Evolutionary conservation across 1,284 basidiomycete genomes (phyloP), one percentile per base, ranked within the genome.

Genomic region (Cutaneotrichosporon arboriforme): DNA sequence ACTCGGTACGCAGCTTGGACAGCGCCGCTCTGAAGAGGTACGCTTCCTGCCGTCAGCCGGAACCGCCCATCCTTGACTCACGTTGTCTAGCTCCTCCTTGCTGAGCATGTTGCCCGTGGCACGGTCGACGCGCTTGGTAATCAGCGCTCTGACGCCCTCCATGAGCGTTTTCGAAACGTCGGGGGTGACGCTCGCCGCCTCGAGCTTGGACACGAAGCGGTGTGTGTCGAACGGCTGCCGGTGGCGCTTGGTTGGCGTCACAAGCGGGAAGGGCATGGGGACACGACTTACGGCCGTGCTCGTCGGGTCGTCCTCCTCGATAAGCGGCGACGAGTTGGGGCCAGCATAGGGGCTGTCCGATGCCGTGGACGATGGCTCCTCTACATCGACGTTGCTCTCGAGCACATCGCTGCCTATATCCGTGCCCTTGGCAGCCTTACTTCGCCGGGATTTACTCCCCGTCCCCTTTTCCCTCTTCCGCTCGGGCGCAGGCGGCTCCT

Each of bases 21-120:
- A 97, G 74, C 0, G 96, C 96, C 8, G 96, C 94, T 49, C 85
- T 84, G 75, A 97, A 97, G 26, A 98, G 79, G 70, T 98, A 98
- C 10, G 91, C 90, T 83, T 94, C 87, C 90, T 94, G 62, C 17
- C 37, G 34, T 54, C 26, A 48, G 45, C 23, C 10, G 8, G 2
- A 26, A n/a, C 17, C 35, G 4, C 21, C 17, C 39, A 49, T 48
- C 8, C 3, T 5, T 5, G 12, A 81, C 87, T 57, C 72, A 93
- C 90, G 72, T 93, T 94, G 72, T 94, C 92, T 46, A 92, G 74
- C 70, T 96, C 92, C 73, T 93, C 88, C 43, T 81, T 79, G 40
- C 84, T 85, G 65, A 97, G 77, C 36, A 88, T 85, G 53, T 87
- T 85, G 49, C 83, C 77, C 53, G 81, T 79, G 4, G 93, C 86